Base-by-base conservation (phyloP, 768 basidiomycete species). In the Boletus rufocinnamomeus region DNA sequence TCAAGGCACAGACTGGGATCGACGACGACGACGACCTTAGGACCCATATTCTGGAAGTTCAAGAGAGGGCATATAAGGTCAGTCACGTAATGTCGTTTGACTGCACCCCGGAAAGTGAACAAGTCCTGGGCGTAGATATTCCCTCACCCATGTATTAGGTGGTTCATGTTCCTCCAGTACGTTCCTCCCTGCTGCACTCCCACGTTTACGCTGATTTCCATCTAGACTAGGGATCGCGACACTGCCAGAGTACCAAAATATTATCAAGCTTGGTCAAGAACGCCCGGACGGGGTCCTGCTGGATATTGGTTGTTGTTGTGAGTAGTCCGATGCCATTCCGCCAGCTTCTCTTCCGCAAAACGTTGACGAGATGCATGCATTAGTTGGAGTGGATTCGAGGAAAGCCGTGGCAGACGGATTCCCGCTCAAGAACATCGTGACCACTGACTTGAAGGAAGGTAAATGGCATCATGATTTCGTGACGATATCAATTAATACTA, bases 1-100 rank as follows among this genome's bases (percentile, higher is more conserved):
- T n/a, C n/a, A n/a, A n/a, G n/a, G n/a, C n/a, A n/a, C n/a, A 69
- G 61, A 73, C 63, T 38, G 63, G 71, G 8, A 75, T 76, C 46
- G 21, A 64, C 4, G 55, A 71, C 32, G 70, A 71, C 0, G 56
- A 70, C 0, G 53, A 60, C 7, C 62, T 76, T 10, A 70, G 60
- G 57, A 21, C 47, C 11, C 75, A 76, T 51, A 68, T 76, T 27
- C 17, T 76, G 7, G 54, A 52, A 10, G 66, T 76, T 10, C 71
- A 73, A 53, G 50, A 55, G 4, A 30, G 6, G 30, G 30, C 30
- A 30, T 30, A 30, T 9, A 30, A 30, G 4, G 30, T 30, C 30
- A 37, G 65, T 54, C n/a, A 6, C 7, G 0, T 16, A 14, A 34
- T n/a, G 4, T 38, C 1, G 1, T n/a, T 41, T 8, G 34, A 28